Conservation (phyloP, 495 filamentous ascomycete species). For the Lophium mytilinum region DNA sequence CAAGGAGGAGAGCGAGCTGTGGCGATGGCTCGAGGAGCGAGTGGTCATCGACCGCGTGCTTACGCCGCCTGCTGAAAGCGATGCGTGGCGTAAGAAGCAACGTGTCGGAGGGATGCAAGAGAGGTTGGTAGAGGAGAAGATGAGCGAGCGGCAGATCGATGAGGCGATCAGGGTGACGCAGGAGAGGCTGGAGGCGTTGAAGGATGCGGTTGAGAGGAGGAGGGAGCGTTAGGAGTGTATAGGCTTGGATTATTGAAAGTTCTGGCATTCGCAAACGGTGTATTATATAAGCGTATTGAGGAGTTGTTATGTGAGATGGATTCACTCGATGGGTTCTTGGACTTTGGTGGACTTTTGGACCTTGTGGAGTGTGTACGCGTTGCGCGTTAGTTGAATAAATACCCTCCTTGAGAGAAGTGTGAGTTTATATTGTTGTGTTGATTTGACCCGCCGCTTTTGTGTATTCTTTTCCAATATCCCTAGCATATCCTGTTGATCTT, state of each 20-base stretch:
- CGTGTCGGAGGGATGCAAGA: constrained; percentile 28
- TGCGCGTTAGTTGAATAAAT: too few species aligned
- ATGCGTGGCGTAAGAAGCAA: constrained; percentile 9
- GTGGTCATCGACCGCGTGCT: constrained; percentile 41
- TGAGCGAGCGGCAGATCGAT: constrained; percentile 72
- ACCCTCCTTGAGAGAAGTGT: too few species aligned
- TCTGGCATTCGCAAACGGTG: not conserved
- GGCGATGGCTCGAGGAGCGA: constrained; percentile 92
- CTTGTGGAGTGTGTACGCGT: too few species aligned
- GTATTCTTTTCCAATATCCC: too few species aligned
- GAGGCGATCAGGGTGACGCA: constrained; percentile 81
- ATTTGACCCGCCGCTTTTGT: too few species aligned
- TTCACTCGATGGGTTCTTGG: too few species aligned
- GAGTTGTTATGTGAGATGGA: too few species aligned
- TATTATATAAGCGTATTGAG: too few species aligned
- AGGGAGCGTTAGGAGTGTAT: constrained; percentile 24
- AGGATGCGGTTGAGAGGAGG: constrained; percentile 57
- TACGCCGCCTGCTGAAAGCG: constrained; percentile 29
- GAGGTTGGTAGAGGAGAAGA: constrained; percentile 49
- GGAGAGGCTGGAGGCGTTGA: constrained; percentile 67
- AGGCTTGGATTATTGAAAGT: not conserved
- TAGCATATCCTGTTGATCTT: too few species aligned
- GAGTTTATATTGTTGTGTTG: too few species aligned
- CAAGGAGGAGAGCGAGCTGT: constrained; percentile 80
- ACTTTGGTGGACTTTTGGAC: too few species aligned